These are phyloP conservation scores for Taxawa tesnikishii DNA, from an alignment of 2,329 filamentous ascomycete genomes.

Conservation along the genomic window DNA sequence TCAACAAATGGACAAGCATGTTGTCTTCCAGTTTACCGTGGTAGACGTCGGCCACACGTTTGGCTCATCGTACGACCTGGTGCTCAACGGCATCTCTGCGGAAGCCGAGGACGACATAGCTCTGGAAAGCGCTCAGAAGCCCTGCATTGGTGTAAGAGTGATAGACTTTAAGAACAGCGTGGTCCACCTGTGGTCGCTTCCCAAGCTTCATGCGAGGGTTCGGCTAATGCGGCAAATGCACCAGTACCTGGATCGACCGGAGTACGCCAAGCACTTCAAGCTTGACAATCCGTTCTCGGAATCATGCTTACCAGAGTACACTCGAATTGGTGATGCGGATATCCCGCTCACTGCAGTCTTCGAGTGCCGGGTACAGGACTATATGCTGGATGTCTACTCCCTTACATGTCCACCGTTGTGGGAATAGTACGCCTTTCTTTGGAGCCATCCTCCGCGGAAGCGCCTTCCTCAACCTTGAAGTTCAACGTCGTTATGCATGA, in stretches of 20 bases:
- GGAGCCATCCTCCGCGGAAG: conserved; percentile 86
- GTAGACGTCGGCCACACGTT: conserved; percentile 79
- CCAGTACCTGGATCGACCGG: conserved; percentile 89
- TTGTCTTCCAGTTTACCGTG: conserved; percentile 90
- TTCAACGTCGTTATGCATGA: conserved; percentile 99
- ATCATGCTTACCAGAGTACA: conserved; percentile 79
- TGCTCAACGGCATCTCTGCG: conserved; percentile 76
- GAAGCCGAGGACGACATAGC: conserved; percentile 64
- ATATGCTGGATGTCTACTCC: conserved; percentile 83
- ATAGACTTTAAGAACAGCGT: conserved; percentile 81
- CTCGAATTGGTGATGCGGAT: conserved; percentile 82
- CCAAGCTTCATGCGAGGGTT: conserved; percentile 80
- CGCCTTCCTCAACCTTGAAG: conserved; percentile 83
- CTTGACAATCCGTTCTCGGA: conserved; percentile 91
- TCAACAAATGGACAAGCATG: conserved; percentile 83
- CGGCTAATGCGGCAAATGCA: conserved; percentile 93
- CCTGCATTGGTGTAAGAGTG: conserved; percentile 80
- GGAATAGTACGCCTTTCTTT: conserved; percentile 84
- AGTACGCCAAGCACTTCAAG: conserved; percentile 86
- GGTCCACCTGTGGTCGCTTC: conserved; percentile 85
- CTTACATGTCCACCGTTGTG: conserved; percentile 81
- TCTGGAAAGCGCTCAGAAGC: conserved; percentile 71
- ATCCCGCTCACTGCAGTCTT: conserved; percentile 89
- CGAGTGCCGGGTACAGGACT: conserved; percentile 88
- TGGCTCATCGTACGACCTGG: conserved; percentile 92